Conservation (phyloP, 164 flowering plant species). For the Cinnamomum micranthum region DNA sequence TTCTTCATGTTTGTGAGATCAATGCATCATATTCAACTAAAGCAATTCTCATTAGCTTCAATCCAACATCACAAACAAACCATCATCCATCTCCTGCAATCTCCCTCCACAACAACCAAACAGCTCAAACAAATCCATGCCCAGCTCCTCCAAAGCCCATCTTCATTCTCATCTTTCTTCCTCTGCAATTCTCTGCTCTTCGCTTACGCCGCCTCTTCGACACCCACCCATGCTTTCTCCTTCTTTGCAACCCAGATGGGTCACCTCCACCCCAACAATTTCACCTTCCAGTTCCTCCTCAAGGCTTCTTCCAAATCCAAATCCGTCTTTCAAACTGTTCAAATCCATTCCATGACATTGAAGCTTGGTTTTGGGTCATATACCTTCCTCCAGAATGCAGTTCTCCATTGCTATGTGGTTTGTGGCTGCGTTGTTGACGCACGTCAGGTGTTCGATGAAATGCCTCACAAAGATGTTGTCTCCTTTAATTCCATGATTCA, state of each 20-base stretch:
- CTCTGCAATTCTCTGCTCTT: slow-evolving; percentile 23
- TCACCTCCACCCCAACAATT: slow-evolving; percentile 8
- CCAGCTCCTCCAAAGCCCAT: background rate
- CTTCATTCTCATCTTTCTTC: slow-evolving; percentile 12
- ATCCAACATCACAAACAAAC: background rate
- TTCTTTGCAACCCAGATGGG: slow-evolving; percentile 22
- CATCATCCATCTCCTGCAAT: slow-evolving; percentile 15
- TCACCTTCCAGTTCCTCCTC: slow-evolving; percentile 26
- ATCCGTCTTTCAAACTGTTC: slow-evolving; percentile 4
- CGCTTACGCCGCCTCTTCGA: slow-evolving; percentile 18
- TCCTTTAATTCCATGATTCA: slow-evolving; percentile 24
- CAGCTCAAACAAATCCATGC: slow-evolving; percentile 26
- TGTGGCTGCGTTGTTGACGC: slow-evolving; percentile 16
- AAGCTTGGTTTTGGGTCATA: slow-evolving; percentile 20
- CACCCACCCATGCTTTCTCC: slow-evolving; percentile 18
- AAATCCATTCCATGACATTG: slow-evolving; percentile 16
- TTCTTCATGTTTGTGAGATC: slow-evolving; percentile 2
- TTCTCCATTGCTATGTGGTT: slow-evolving; percentile 14
- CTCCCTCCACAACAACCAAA: slow-evolving; percentile 18
- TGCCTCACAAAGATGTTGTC: slow-evolving; percentile 21
- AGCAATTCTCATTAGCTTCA: slow-evolving; percentile 1
- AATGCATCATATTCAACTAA: slow-evolving; percentile 12
- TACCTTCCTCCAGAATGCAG: slow-evolving; percentile 19
- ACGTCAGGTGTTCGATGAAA: slow-evolving; percentile 17
- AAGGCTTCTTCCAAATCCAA: slow-evolving; percentile 19